Base-by-base conservation (phyloP, 2,329 filamentous ascomycete genomes). In the Rosellinia necatrix region DNA sequence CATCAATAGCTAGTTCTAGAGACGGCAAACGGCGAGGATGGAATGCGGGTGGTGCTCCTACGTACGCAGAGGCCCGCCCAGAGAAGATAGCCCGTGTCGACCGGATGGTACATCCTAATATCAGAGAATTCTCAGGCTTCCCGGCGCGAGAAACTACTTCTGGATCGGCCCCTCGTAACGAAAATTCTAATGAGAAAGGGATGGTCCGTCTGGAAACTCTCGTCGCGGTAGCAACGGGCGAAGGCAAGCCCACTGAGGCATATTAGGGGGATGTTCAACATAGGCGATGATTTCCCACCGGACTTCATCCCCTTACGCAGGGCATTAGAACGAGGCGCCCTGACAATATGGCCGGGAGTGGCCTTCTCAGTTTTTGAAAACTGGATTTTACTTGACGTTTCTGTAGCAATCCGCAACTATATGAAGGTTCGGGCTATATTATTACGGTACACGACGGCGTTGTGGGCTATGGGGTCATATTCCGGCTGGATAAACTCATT, bases 11-110 rank as follows among this genome's bases (percentile, higher is more conserved):
- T 8, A 84, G 82, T 0, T 77, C 82, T 3, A 79, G 84, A 7
- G 85, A 84, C 60, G 76, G 75, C 25, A 90, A 89, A 67, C 81
- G 89, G 2, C 85, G 87, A 56, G 89, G 81, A 1, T 92, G 88
- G 88, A 91, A 91, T 65, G 84, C 90, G 35, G 80, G 80, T 0
- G 79, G 80, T 0, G 68, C 73, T 10, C 68, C 72, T 0, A 66
- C 71, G 2, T 73, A 75, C 30, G 66, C 70, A 9, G 71, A 75
- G 29, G 71, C 68, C 7, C 72, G 69, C 12, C 72, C 74, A 15
- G 75, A 76, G 53, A 70, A 71, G 27, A 69, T 70, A 25, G 73
- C 77, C 2, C 78, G 79, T 41, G 80, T 83, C 2, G 81, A 84
- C 35, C 78, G 81, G 13, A 83, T 85, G 70, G 75, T 82, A 4